A percentile compares a stretch with the other conserved stretches of the same genome.
Conservation (phyloP, 768 basidiomycete genomes). For the Mycena epipterygia region DNA sequence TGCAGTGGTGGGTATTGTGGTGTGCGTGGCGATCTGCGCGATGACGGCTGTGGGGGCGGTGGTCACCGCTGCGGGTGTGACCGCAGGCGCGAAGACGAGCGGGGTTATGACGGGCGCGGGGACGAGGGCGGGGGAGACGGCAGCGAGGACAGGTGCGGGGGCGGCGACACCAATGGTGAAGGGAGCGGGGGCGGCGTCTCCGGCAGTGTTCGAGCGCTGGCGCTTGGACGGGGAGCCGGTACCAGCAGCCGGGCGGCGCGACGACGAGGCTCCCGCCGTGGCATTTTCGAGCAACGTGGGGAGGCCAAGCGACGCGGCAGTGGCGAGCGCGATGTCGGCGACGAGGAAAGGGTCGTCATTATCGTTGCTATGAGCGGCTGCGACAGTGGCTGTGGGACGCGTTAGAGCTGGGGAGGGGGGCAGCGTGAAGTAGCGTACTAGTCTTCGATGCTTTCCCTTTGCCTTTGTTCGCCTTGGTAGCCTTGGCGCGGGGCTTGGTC, state of each 20-base stretch:
- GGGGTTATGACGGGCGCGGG: background rate
- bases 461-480: background rate
- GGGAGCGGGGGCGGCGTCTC: background rate
- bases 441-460: background rate
- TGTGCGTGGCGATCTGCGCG: background rate
- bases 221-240: background rate
- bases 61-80: background rate
- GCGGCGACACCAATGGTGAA: background rate
- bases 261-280: background rate
- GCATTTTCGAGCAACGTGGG: background rate
- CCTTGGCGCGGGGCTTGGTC: background rate
- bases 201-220: background rate
- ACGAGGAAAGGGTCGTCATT: constrained; percentile 3
- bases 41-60: background rate
- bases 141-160: background rate
- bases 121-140: background rate
- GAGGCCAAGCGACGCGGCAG: constrained; percentile 6
- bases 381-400: background rate
- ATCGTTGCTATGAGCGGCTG: background rate
- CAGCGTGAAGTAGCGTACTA: background rate
- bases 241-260: background rate
- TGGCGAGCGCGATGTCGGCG: constrained; percentile 1
- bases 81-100: background rate
- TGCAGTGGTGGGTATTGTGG: background rate
- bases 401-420: background rate